Evolutionary conservation across 148 eudicot species (phyloP).

Genomic region (Rhododendron molle): DNA sequence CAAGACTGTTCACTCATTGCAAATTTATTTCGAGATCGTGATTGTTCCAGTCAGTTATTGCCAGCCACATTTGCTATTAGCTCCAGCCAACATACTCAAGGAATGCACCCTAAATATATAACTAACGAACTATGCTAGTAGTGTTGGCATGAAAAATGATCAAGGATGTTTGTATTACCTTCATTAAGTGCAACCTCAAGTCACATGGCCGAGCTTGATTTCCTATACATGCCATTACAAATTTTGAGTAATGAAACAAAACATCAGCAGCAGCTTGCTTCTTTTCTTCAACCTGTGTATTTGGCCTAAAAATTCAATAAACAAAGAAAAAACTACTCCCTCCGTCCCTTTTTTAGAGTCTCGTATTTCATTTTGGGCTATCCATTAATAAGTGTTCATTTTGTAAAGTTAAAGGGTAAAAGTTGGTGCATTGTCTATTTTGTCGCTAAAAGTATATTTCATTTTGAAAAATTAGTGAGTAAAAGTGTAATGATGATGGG

Average conservation of each 20-base stretch:
- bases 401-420: no score
- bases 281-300: constrained; percentile 60
- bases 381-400: no score
- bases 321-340: background rate
- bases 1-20: background rate
- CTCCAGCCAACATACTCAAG: background rate
- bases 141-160: background rate
- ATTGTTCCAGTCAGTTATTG: background rate
- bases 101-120: background rate
- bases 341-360: no score
- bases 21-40: background rate
- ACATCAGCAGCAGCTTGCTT: constrained; percentile 94
- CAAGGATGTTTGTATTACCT: constrained; percentile 36
- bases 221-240: constrained; percentile 70
- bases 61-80: background rate
- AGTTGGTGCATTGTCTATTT: no score
- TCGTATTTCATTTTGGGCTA: no score
- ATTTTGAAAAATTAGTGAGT: no score
- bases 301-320: background rate
- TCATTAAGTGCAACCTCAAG: constrained; percentile 83
- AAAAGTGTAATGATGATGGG: no score
- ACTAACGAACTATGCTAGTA: background rate
- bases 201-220: constrained; percentile 80
- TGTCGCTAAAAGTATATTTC: no score
- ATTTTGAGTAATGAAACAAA: constrained; percentile 65